Evolutionary conservation across 768 basidiomycete genomes (phyloP), one percentile per base, ranked within the genome.

Genomic region (Lentinus brumalis): DNA sequence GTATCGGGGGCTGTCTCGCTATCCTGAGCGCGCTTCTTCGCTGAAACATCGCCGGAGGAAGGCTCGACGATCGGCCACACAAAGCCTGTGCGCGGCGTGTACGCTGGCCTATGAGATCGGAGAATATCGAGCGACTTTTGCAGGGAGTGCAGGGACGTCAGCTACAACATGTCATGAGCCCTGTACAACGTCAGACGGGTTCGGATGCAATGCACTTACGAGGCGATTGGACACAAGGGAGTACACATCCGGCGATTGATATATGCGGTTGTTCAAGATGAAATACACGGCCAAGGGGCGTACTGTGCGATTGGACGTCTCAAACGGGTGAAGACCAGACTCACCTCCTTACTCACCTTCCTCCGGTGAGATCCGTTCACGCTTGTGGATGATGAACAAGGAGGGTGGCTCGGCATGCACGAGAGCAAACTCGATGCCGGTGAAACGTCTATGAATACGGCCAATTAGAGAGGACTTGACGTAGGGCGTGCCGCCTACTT

Each of bases 301-400:
- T 50, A 89, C 94, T 94, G 71, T 35, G 42, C 46, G 52, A 47
- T 51, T 45, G 58, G 44, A 40, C 29, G 21, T 31, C 35, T 50
- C 53, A 54, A 59, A 54, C 26, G 5, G 56, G 42, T 56, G 59
- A 45, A 50, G 18, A 50, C 41, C 14, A 42, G 14, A 57, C 54
- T 57, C 54, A 64, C 53, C 52, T 52, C 55, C 49, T 51, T 31
- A 67, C 83, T 62, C 53, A 92, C 94, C 89, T 83, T 94, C 86
- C 26, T 91, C 87, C 2, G 91, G 91, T 6, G 91, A 92, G 53
- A 91, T 65, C 39, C 94, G 82, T 62, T 94, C 89, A 61, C 92
- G 84, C 74, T 95, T 96, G 72, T 96, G 94, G 44, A 96, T 90
- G 64, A 96, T 82, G 74, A 95, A 96, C 58, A 94, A 79, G 35